phyloP scores from a whole-genome alignment of 345 rosid genomes.

The Mercurialis annua region DNA sequence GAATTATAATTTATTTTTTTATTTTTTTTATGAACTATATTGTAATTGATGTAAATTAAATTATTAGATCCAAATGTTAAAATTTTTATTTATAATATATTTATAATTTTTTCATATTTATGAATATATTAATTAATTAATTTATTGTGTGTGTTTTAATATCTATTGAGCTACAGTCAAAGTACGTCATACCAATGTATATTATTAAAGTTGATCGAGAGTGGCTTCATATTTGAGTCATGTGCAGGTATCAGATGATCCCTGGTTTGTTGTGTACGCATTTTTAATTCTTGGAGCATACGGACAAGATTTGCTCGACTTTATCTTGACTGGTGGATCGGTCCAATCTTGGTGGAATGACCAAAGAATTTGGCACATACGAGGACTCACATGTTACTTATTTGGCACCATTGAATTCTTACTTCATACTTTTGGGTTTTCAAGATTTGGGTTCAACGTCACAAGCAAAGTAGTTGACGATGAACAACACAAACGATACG shows the following conservation, averaged over 20 bases:
- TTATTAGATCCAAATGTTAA: too few species aligned
- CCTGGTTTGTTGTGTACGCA: constrained; percentile 56
- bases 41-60: too few species aligned
- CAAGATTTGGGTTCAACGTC: constrained; percentile 46
- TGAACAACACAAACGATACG: constrained; percentile 52
- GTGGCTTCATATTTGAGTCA: too few species aligned
- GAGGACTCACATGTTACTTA: constrained; percentile 41
- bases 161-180: too few species aligned
- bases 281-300: constrained; percentile 63
- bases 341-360: constrained; percentile 65
- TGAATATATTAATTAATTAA: too few species aligned
- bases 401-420: constrained; percentile 45
- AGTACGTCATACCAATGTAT: too few species aligned
- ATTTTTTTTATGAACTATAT: too few species aligned
- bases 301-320: constrained; percentile 43
- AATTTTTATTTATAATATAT: too few species aligned
- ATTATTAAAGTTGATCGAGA: too few species aligned
- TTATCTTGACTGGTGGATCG: constrained; percentile 43
- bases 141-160: too few species aligned
- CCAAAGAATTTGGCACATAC: constrained; percentile 60
- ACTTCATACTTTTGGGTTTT: constrained; percentile 44
- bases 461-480: constrained; percentile 55
- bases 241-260: constrained; percentile 41
- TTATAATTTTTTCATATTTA: too few species aligned
- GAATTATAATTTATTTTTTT: too few species aligned